Evolutionary conservation across 2,329 filamentous ascomycete species (phyloP).

Genomic region (Trichoderma koningiopsis): DNA sequence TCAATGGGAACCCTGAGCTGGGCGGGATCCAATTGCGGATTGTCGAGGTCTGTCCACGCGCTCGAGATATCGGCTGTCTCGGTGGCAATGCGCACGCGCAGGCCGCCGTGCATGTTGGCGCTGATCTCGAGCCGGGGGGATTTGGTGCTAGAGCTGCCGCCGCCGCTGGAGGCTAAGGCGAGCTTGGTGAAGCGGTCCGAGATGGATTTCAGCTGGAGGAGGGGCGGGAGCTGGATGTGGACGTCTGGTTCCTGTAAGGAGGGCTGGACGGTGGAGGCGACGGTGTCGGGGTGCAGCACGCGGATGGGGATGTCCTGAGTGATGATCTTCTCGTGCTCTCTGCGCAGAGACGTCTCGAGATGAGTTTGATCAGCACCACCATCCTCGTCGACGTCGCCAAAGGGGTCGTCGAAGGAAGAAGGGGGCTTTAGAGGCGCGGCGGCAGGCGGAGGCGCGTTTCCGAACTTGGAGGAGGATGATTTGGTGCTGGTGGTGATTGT

Average conservation of each 20-base stretch:
- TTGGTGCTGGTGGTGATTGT: constrained; percentile 78
- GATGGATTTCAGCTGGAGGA: constrained; percentile 88
- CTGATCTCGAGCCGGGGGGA: constrained; percentile 77
- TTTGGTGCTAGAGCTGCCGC: constrained; percentile 39
- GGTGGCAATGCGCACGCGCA: constrained; percentile 77
- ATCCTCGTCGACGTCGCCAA: constrained; percentile 45
- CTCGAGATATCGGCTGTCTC: constrained; percentile 84
- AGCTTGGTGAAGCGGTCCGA: constrained; percentile 94
- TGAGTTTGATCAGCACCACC: constrained; percentile 38
- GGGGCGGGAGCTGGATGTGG: constrained; percentile 84
- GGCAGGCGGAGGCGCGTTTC: constrained; percentile 34
- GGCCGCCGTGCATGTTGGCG: constrained; percentile 90
- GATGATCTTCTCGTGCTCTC: constrained; percentile 86
- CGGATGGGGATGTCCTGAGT: constrained; percentile 96
- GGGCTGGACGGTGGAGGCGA: constrained; percentile 94
- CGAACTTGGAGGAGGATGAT: constrained; percentile 38
- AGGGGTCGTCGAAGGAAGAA: constrained; percentile 41
- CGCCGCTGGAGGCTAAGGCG: constrained; percentile 53
- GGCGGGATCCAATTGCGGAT: constrained; percentile 81
- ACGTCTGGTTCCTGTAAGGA: constrained; percentile 89
- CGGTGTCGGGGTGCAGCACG: constrained; percentile 77
- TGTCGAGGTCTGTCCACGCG: constrained; percentile 81
- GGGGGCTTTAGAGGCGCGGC: constrained; percentile 35
- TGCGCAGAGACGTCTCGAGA: constrained; percentile 58
- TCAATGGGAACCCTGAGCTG: constrained; percentile 72